phyloP scores from a whole-genome alignment of 2,329 filamentous ascomycete genomes.

The Sordariomycetes sp. region DNA sequence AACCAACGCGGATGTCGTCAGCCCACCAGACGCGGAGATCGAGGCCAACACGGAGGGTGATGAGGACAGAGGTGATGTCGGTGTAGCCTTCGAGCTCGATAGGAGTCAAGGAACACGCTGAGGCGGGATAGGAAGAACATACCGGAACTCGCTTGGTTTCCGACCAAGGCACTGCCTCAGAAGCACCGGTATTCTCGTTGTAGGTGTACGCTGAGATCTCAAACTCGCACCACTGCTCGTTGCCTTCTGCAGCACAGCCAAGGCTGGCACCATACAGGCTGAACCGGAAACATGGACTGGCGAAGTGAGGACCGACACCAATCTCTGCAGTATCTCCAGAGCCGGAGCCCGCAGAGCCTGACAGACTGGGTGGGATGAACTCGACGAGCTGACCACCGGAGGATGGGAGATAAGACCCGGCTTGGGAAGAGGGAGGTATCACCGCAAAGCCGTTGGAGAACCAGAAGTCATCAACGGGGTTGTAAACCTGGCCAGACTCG shows the following conservation, averaged over 20 bases:
- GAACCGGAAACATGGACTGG: constrained; percentile 27
- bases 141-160: constrained; percentile 27
- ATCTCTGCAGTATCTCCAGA: constrained; percentile 27
- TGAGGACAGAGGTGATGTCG: constrained; percentile 27
- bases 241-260: constrained; percentile 24
- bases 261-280: constrained; percentile 27
- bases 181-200: constrained; percentile 18
- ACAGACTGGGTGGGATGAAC: constrained; percentile 26
- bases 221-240: constrained; percentile 29
- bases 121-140: constrained; percentile 21
- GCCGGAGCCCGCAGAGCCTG: constrained; percentile 12
- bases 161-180: constrained; percentile 28
- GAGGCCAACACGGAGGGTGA: constrained; percentile 25
- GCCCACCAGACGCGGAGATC: constrained; percentile 30
- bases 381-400: constrained; percentile 29
- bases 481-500: constrained; percentile 26
- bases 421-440: constrained; percentile 21
- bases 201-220: constrained; percentile 30
- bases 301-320: constrained; percentile 26
- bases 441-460: constrained; percentile 31
- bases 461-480: constrained; percentile 28
- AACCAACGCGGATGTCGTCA: constrained; percentile 29
- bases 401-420: constrained; percentile 23
- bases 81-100: constrained; percentile 26
- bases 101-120: constrained; percentile 22